Conservation (phyloP, 78 protist genomes). For the Corallochytrium limacisporum region DNA sequence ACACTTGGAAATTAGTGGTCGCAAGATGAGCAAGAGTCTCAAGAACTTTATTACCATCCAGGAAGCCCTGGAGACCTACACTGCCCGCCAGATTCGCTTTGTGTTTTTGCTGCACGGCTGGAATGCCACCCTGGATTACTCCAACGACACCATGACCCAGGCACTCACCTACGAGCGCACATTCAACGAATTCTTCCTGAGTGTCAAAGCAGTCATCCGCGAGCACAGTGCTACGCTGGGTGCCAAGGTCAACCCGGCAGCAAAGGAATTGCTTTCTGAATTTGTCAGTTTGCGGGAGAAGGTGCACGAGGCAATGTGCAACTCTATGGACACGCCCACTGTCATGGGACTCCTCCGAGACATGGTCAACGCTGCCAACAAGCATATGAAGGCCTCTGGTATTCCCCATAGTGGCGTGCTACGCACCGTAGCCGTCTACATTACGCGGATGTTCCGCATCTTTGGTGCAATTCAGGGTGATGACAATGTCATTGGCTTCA, state of each 20-base stretch:
- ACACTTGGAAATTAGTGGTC: constrained; percentile 78
- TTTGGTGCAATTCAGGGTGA: constrained; percentile 30
- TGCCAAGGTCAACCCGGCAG: neutral
- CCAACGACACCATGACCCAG: constrained; percentile 42
- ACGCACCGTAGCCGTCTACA: neutral
- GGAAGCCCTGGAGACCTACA: constrained; percentile 52
- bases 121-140: constrained; percentile 51
- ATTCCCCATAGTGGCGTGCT: neutral
- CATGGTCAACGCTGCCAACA: constrained; percentile 29
- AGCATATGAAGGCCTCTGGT: constrained; percentile 1
- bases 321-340: constrained; percentile 76
- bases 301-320: constrained; percentile 55
- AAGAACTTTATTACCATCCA: constrained; percentile 96
- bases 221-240: neutral
- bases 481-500: constrained; percentile 6
- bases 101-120: constrained; percentile 67
- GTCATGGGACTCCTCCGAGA: constrained; percentile 29
- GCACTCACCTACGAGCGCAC: neutral
- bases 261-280: neutral
- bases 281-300: neutral
- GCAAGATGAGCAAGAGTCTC: constrained; percentile 92
- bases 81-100: constrained; percentile 80
- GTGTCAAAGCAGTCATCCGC: constrained; percentile 16
- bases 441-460: constrained; percentile 27
- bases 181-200: constrained; percentile 66